Percentiles rank a stretch among this genome's conserved stretches.
Evolutionary conservation across 2,329 filamentous ascomycete species (phyloP).

Genomic region (Metarhizium brunneum): DNA sequence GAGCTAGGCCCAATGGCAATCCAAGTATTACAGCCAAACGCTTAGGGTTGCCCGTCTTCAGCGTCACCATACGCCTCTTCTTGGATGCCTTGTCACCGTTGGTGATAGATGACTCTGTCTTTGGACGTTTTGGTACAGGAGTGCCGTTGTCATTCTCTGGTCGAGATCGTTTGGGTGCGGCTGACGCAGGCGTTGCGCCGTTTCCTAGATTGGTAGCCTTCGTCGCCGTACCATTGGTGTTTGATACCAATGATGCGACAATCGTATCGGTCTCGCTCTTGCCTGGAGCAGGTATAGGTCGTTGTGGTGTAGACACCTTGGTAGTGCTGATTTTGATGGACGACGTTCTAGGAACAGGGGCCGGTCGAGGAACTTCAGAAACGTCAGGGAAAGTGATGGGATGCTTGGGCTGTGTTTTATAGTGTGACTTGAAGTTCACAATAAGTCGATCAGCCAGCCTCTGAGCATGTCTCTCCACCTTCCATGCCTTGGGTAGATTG

Average conservation of each 20-base stretch:
- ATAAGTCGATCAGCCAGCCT: slow-evolving; percentile 26
- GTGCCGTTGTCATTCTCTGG: slow-evolving; percentile 25
- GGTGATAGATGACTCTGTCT: slow-evolving; percentile 15
- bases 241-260: slow-evolving; percentile 2
- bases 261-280: slow-evolving; percentile 1
- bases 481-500: slow-evolving; percentile 32
- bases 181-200: slow-evolving; percentile 11
- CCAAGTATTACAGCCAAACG: slow-evolving; percentile 26
- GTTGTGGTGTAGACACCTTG: slow-evolving; percentile 17
- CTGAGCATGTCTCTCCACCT: slow-evolving; percentile 23
- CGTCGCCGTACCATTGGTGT: slow-evolving; percentile 5
- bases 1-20: slow-evolving; percentile 12
- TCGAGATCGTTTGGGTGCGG: slow-evolving; percentile 25
- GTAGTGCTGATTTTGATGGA: slow-evolving; percentile 32
- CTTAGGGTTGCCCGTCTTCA: slow-evolving; percentile 25
- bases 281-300: slow-evolving; percentile 1
- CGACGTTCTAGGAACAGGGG: slow-evolving; percentile 19
- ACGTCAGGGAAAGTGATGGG: slow-evolving; percentile 13
- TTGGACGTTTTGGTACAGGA: slow-evolving; percentile 29
- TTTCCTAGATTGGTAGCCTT: slow-evolving; percentile 11
- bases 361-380: slow-evolving; percentile 19
- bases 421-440: slow-evolving; percentile 29
- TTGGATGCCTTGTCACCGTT: slow-evolving; percentile 15
- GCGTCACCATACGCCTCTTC: slow-evolving; percentile 26
- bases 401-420: slow-evolving; percentile 25